phyloP scores from a whole-genome alignment of 129 eudicot genomes.

The Tanacetum coccineum region DNA sequence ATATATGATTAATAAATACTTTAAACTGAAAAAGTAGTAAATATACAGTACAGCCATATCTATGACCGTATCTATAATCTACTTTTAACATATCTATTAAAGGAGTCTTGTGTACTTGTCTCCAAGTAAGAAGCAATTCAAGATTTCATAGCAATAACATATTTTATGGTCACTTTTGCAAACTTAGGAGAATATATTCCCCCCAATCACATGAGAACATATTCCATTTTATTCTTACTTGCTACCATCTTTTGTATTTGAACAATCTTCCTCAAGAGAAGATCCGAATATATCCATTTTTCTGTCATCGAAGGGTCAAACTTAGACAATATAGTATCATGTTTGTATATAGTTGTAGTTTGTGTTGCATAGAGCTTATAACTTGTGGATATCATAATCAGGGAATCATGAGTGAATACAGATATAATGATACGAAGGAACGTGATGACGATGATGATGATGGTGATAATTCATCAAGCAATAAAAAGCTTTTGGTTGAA shows the following conservation, averaged over 20 bases:
- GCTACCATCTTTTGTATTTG: background rate
- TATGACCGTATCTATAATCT: background rate
- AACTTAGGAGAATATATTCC: conserved; percentile 24
- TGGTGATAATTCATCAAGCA: conserved; percentile 24
- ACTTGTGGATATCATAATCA: too few species aligned
- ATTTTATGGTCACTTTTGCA: background rate
- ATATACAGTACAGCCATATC: background rate
- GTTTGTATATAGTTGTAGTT: too few species aligned
- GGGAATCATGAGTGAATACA: conserved; percentile 22
- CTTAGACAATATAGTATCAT: too few species aligned
- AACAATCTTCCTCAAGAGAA: too few species aligned
- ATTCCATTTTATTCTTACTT: too few species aligned
- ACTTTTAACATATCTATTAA: background rate
- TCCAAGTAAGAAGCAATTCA: background rate
- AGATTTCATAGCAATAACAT: conserved; percentile 6
- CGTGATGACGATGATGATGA: conserved; percentile 13
- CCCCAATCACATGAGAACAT: conserved; percentile 15
- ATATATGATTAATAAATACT: too few species aligned
- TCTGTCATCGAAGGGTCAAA: too few species aligned
- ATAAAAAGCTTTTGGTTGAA: conserved; percentile 22
- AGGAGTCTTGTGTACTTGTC: background rate
- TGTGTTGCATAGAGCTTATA: too few species aligned
- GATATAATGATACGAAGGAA: conserved; percentile 26
- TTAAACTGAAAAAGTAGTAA: background rate
- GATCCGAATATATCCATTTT: too few species aligned